A percentile compares a stretch with the other conserved stretches of the same genome.
Conservation (phyloP, 169 alveolate species). For the Plasmodium coatneyi region DNA sequence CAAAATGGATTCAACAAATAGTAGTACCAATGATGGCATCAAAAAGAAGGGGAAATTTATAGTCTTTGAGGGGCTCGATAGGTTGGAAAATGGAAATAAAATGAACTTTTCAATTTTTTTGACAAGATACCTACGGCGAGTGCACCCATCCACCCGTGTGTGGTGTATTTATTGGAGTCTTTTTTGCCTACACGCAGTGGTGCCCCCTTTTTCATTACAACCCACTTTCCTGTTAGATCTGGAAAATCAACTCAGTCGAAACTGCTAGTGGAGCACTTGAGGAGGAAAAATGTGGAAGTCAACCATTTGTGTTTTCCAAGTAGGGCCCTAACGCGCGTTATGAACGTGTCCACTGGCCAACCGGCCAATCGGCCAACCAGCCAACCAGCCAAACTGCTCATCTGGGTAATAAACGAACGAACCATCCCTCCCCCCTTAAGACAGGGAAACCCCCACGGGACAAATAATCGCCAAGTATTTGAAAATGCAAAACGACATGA, state of each 20-base stretch:
- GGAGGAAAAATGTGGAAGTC: constrained; percentile 77
- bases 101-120: background rate
- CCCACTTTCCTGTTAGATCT: constrained; percentile 80
- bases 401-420: background rate
- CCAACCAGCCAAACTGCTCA: too few species aligned
- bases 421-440: constrained; percentile 70
- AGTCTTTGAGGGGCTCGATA: constrained; percentile 96
- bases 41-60: constrained; percentile 90
- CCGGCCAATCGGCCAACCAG: background rate
- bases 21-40: background rate
- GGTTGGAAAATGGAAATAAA: constrained; percentile 75
- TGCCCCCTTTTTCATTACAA: background rate
- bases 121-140: background rate
- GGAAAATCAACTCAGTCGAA: constrained; percentile 93
- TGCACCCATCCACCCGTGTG: background rate
- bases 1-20: background rate
- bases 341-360: background rate
- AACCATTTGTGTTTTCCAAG: constrained; percentile 87
- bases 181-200: background rate
- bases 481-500: constrained; percentile 78
- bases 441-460: constrained; percentile 89
- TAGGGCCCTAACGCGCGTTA: constrained; percentile 61
- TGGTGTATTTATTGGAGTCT: background rate
- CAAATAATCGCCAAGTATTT: constrained; percentile 88
- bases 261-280: constrained; percentile 80